Base-by-base conservation (phyloP, 306 rosid species). In the Fragaria ananassa region DNA sequence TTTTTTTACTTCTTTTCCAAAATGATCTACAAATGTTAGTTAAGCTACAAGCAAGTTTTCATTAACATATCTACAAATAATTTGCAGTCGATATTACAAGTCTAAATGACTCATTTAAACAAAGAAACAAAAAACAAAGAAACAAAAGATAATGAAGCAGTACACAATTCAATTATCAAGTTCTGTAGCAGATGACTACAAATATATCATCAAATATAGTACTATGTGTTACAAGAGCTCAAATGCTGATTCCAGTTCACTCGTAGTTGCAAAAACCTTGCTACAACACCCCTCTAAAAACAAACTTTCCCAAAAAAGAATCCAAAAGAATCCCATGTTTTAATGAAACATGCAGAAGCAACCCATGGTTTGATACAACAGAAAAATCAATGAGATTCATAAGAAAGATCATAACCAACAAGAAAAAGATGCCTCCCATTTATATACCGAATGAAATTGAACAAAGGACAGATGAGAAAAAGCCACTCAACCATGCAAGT, bases 401-500 rank as follows among this genome's bases (percentile, higher is more conserved):
- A 80, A 57, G 74, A 46, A 84, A 57, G 68, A 57, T 68, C 74
- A 74, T 50, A 85, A 62, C 71, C 80, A 71, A 45, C 84, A 49
- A 29, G 41, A 54, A 50, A 56, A 50, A 39, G 65, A 86, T 15
- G 75, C 37, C 42, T 53, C 74, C 68, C 84, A 78, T 69, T 80
- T 63, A 72, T 78, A 81, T 78, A 62, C 84, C 21, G 23, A 61
- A 83, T 56, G 78, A 83, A 81, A 87, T 71, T 75, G 80, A 90
- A 84, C 83, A 41, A 76, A 81, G 78, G 76, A 77, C 84, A 79
- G 50, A 74, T 51, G 74, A 78, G 74, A 78, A 58, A 61, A 82
- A 84, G 75, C 82, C 84, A 74, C 80, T 47, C 78, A 82, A 73
- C 68, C 75, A 80, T 76, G 83, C 86, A 81, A 83, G 74, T 72